phyloP scores from a whole-genome alignment of 495 filamentous ascomycete genomes.

The Penicillium bovifimosum region DNA sequence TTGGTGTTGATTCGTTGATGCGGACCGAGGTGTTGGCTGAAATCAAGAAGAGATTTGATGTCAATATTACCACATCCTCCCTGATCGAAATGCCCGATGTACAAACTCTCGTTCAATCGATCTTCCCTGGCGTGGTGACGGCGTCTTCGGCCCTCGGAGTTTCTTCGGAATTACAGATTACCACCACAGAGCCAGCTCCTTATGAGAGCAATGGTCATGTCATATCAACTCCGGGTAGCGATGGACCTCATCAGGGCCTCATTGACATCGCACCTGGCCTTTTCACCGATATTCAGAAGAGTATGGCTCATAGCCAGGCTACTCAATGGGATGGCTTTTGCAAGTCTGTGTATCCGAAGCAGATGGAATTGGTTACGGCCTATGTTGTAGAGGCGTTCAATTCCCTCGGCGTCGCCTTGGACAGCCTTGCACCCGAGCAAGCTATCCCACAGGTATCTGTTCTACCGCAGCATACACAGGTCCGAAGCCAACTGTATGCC shows the following conservation, averaged over 20 bases:
- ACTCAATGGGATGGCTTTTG: conserved; percentile 21
- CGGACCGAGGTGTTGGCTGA: conserved; percentile 35
- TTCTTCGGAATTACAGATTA: neutral
- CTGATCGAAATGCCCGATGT: neutral
- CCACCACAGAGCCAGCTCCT: neutral
- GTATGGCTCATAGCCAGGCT: neutral
- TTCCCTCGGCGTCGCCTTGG: conserved; percentile 26
- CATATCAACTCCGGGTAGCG: neutral
- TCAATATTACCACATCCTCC: neutral
- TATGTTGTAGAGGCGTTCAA: conserved; percentile 40
- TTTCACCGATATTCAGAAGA: neutral
- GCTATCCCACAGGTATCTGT: neutral
- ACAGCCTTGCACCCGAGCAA: neutral
- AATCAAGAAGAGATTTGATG: conserved; percentile 20
- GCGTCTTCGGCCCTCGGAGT: neutral
- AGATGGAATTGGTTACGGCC: conserved; percentile 31
- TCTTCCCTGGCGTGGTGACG: neutral
- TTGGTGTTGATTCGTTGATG: conserved; percentile 42
- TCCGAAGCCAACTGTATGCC: neutral
- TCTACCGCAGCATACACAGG: neutral
- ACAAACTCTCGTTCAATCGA: neutral
- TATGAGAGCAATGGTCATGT: neutral
- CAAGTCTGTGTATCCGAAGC: conserved; percentile 25
- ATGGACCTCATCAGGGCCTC: neutral
- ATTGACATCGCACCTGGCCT: conserved; percentile 13